Evolutionary conservation across 2,329 filamentous ascomycete genomes (phyloP).

Genomic region (Tetracladium maxilliforme): DNA sequence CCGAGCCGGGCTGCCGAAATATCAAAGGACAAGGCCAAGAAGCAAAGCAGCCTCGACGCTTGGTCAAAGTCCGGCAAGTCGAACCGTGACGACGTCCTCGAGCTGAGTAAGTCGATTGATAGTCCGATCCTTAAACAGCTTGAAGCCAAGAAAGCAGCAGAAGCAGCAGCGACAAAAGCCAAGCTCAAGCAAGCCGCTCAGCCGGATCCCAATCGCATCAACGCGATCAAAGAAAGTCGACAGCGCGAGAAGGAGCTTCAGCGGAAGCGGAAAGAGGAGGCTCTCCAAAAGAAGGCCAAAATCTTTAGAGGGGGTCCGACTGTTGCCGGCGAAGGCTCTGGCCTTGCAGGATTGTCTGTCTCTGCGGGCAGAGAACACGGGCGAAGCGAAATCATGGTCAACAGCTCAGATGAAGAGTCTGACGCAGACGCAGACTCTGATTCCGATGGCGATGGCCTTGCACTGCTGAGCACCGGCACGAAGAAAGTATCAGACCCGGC

Average conservation of each 20-base stretch:
- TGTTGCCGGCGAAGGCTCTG: slow-evolving; percentile 66
- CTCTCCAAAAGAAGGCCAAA: slow-evolving; percentile 56
- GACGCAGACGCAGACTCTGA: slow-evolving; percentile 61
- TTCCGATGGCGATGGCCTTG: slow-evolving; percentile 50
- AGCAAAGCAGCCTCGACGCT: slow-evolving; percentile 43
- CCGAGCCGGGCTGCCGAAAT: too few relatives aligned
- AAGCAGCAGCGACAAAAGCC: slow-evolving; percentile 1
- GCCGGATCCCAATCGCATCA: slow-evolving; percentile 18
- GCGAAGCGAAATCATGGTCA: slow-evolving; percentile 82
- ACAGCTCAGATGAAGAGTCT: slow-evolving; percentile 45
- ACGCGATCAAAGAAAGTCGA: slow-evolving; percentile 57
- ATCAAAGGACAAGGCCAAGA: slow-evolving; percentile 33
- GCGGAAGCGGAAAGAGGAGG: slow-evolving; percentile 55
- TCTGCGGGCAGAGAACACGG: slow-evolving; percentile 67
- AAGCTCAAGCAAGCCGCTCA: slow-evolving; percentile 8
- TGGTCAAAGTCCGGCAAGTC: slow-evolving; percentile 40
- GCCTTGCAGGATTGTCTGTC: slow-evolving; percentile 52
- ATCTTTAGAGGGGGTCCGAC: slow-evolving; percentile 35
- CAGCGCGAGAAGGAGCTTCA: slow-evolving; percentile 62
- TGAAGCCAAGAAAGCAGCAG: not conserved
- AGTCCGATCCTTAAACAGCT: not conserved
- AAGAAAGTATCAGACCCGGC: slow-evolving; percentile 19
- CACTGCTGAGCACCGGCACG: too few relatives aligned
- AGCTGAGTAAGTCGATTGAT: slow-evolving; percentile 13
- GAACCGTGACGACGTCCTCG: slow-evolving; percentile 30